Conservation (phyloP, 1,284 basidiomycete species). For the Cryptococcus sp. region DNA sequence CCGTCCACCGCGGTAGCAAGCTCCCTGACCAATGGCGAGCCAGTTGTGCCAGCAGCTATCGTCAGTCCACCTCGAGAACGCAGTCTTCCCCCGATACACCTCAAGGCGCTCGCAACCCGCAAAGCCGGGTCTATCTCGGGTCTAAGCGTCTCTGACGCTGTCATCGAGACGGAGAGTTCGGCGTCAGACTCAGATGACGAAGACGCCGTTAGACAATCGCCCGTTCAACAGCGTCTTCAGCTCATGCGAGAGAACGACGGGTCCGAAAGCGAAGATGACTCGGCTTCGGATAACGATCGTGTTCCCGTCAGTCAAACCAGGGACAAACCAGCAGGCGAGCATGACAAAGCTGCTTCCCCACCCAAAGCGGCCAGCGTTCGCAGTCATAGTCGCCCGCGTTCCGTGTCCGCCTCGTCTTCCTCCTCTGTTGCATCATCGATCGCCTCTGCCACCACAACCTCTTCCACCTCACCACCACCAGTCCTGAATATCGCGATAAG, state of each 20-base stretch:
- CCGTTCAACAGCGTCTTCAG: not conserved
- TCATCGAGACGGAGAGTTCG: constrained; percentile 44
- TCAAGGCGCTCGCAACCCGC: constrained; percentile 30
- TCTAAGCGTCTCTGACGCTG: constrained; percentile 45
- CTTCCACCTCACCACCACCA: constrained; percentile 1
- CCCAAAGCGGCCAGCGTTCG: not conserved
- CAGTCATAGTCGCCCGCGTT: constrained; percentile 3
- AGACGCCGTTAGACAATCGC: not conserved
- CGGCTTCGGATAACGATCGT: constrained; percentile 11
- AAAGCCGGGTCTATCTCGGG: constrained; percentile 41
- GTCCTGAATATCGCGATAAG: constrained; percentile 3
- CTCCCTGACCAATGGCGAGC: not conserved
- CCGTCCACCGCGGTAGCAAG: too few relatives aligned
- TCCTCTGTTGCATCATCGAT: constrained; percentile 9
- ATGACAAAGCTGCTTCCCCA: not conserved
- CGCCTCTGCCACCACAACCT: not conserved
- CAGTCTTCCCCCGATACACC: constrained; percentile 28
- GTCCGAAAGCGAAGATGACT: constrained; percentile 7
- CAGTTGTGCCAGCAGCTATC: not conserved
- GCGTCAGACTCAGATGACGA: constrained; percentile 30
- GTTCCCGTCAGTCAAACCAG: not conserved
- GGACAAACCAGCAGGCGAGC: not conserved
- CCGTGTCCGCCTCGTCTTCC: constrained; percentile 4
- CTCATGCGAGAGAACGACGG: constrained; percentile 1
- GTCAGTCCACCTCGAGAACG: constrained; percentile 3